phyloP scores from a whole-genome alignment of 495 filamentous ascomycete genomes.

The Podospora appendiculata region DNA sequence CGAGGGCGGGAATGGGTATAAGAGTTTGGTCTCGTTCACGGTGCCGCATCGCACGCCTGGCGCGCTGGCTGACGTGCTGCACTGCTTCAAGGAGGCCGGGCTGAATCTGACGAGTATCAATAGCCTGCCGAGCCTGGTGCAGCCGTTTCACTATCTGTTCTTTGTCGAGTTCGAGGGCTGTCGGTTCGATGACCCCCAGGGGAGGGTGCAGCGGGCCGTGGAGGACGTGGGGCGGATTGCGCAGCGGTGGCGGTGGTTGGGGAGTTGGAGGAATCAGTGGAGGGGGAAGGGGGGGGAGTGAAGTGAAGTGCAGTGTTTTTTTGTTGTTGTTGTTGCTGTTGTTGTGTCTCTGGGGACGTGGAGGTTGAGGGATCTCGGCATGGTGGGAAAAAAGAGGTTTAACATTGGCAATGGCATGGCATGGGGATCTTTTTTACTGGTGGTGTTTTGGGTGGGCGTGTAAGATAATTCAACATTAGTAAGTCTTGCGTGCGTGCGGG shows the following conservation, averaged over 20 bases:
- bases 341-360: too few species aligned
- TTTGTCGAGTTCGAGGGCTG: constrained; percentile 80
- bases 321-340: too few species aligned
- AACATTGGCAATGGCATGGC: neutral
- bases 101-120: constrained; percentile 90
- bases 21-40: constrained; percentile 74
- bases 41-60: constrained; percentile 71
- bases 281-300: neutral
- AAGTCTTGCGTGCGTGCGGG: too few species aligned
- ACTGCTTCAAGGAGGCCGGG: constrained; percentile 61
- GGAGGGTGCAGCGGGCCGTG: constrained; percentile 45
- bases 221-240: constrained; percentile 30
- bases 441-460: too few species aligned
- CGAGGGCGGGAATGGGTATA: constrained; percentile 30
- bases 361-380: too few species aligned
- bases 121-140: constrained; percentile 66
- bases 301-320: too few species aligned
- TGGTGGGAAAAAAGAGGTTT: too few species aligned
- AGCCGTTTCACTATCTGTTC: constrained; percentile 88
- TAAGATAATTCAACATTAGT: too few species aligned
- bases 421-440: neutral
- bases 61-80: constrained; percentile 70
- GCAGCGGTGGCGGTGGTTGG: constrained; percentile 42
- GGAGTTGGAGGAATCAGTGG: constrained; percentile 44
- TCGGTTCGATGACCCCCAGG: constrained; percentile 36